Evolutionary conservation across 148 eudicot species (phyloP).

Genomic region (Camellia lanceoleosa): DNA sequence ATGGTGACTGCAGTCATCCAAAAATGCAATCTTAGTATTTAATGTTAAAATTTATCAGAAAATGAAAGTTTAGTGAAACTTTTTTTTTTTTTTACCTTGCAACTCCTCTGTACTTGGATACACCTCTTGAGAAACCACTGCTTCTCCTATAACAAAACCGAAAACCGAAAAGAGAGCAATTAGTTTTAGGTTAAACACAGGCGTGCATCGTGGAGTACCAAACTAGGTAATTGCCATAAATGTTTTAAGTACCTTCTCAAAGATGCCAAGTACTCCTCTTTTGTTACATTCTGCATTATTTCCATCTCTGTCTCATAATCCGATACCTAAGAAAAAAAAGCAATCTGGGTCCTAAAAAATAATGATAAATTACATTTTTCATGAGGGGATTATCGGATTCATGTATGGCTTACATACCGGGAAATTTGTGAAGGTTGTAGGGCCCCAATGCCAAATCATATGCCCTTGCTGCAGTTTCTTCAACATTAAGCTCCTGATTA

Average conservation of each 20-base stretch:
- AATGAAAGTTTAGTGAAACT: background rate
- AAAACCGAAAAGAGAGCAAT: background rate
- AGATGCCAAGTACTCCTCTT: conserved; percentile 49
- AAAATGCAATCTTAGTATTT: background rate
- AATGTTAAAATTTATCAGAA: background rate
- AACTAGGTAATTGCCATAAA: too few species aligned
- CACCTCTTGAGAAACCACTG: conserved; percentile 54
- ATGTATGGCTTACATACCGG: conserved; percentile 25
- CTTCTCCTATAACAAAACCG: conserved; percentile 44
- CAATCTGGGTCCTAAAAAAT: background rate
- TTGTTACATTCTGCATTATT: conserved; percentile 41
- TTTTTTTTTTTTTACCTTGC: conserved; percentile 29
- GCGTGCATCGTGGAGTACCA: background rate
- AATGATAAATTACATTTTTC: too few species aligned
- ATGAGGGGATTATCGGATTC: background rate
- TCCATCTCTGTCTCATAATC: conserved; percentile 45
- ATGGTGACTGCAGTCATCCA: conserved; percentile 41
- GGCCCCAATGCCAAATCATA: conserved; percentile 73
- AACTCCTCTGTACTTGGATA: conserved; percentile 54
- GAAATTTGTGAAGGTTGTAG: conserved; percentile 51
- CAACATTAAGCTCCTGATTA: conserved; percentile 56
- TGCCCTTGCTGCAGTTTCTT: conserved; percentile 66
- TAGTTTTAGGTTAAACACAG: background rate
- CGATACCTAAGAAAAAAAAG: conserved; percentile 21
- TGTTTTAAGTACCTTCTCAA: conserved; percentile 36